Conservation (phyloP, 768 basidiomycete genomes). For the Tubosaeta brunneosetosa region DNA sequence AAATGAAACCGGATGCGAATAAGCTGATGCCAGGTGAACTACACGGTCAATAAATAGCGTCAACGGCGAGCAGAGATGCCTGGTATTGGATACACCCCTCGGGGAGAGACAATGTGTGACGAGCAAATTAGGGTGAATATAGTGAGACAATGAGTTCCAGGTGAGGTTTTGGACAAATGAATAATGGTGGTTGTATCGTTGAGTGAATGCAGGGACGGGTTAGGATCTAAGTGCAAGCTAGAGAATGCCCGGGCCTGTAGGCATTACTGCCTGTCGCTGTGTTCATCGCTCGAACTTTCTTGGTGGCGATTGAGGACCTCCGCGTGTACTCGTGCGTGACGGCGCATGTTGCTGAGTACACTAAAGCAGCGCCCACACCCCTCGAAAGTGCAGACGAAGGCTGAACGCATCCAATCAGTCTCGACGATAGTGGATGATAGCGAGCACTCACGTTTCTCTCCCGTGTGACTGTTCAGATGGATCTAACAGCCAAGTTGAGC, state of each 20-base stretch:
- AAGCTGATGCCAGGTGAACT: slow-evolving; percentile 10
- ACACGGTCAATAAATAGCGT: slow-evolving; percentile 12
- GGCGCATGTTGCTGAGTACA: slow-evolving; percentile 85
- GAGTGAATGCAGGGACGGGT: slow-evolving; percentile 5
- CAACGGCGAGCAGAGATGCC: slow-evolving; percentile 1
- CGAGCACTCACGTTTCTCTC: slow-evolving; percentile 67
- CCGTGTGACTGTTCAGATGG: slow-evolving; percentile 80
- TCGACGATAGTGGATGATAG: slow-evolving; percentile 5
- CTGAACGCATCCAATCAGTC: slow-evolving; percentile 34
- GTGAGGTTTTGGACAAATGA: slow-evolving; percentile 1
- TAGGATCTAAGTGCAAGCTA: slow-evolving; percentile 5
- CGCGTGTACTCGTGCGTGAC: slow-evolving; percentile 72
- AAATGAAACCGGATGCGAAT: slow-evolving; percentile 13
- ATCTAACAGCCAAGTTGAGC: slow-evolving; percentile 44
- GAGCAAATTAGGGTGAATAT: slow-evolving; percentile 6
- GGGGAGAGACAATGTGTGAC: slow-evolving; percentile 3
- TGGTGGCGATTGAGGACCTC: slow-evolving; percentile 30
- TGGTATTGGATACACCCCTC: slow-evolving; percentile 17
- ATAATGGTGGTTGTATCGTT: slow-evolving; percentile 4
- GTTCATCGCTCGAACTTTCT: slow-evolving; percentile 44
- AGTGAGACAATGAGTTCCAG: slow-evolving; percentile 2
- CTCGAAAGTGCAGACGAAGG: slow-evolving; percentile 69
- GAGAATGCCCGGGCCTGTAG: slow-evolving; percentile 18
- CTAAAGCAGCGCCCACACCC: slow-evolving; percentile 79
- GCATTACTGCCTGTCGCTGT: slow-evolving; percentile 34